Percentiles rank a stretch among this genome's conserved stretches.
phyloP scores from a whole-genome alignment of 2,329 filamentous ascomycete species.

The Pestalotiopsis sp. region DNA sequence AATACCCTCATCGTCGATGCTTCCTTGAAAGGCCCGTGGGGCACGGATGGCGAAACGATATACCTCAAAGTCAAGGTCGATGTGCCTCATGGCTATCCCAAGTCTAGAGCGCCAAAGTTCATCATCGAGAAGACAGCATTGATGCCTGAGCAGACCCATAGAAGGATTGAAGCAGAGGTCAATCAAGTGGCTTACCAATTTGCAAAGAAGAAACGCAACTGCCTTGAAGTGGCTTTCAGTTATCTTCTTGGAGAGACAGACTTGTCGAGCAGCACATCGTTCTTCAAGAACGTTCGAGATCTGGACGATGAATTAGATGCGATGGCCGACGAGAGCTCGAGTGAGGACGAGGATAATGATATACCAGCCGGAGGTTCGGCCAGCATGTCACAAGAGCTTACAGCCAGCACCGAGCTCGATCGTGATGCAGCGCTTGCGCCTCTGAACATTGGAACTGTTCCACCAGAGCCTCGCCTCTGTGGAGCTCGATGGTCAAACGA shows the following conservation, averaged over 20 bases:
- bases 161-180: slow-evolving; percentile 55
- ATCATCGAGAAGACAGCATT: slow-evolving; percentile 63
- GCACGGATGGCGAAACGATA: slow-evolving; percentile 54
- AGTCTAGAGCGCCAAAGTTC: slow-evolving; percentile 59
- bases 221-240: slow-evolving; percentile 61
- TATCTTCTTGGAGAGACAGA: slow-evolving; percentile 66
- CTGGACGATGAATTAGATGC: slow-evolving; percentile 58
- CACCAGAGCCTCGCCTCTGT: slow-evolving; percentile 59
- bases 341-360: slow-evolving; percentile 72
- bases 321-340: slow-evolving; percentile 76
- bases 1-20: slow-evolving; percentile 59
- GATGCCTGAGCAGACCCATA: slow-evolving; percentile 58
- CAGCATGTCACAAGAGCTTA: slow-evolving; percentile 64
- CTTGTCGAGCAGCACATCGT: slow-evolving; percentile 59
- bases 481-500: slow-evolving; percentile 64
- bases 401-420: slow-evolving; percentile 49
- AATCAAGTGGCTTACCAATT: slow-evolving; percentile 58
- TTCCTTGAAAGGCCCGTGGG: slow-evolving; percentile 69
- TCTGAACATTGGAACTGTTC: slow-evolving; percentile 52
- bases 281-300: slow-evolving; percentile 67
- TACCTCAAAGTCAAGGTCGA: slow-evolving; percentile 64
- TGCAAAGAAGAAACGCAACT: slow-evolving; percentile 60
- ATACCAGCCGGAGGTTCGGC: slow-evolving; percentile 54
- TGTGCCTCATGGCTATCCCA: slow-evolving; percentile 62
- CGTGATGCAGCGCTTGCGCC: slow-evolving; percentile 53